These are phyloP conservation scores for Calocera viscosa DNA, from an alignment of 768 basidiomycete species.

Conservation along the genomic window DNA sequence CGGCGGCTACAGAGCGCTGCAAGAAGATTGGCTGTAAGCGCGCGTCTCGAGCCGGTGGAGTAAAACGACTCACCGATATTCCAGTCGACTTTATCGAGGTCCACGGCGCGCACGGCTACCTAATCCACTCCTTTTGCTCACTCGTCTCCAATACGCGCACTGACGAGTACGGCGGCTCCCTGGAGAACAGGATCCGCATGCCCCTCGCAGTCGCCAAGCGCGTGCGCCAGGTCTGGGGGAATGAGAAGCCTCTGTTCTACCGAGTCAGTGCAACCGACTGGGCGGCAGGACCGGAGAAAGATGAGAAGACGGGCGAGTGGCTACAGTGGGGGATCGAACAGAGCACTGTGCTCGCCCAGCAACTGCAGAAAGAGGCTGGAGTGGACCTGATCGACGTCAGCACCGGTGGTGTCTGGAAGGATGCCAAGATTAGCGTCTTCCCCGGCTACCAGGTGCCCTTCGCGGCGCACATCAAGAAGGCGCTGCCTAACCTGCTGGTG, in stretches of 20 bases:
- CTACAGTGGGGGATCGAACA: slow-evolving; percentile 70
- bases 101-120: slow-evolving; percentile 61
- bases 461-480: slow-evolving; percentile 51
- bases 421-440: slow-evolving; percentile 27
- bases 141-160: slow-evolving; percentile 60
- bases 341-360: slow-evolving; percentile 43
- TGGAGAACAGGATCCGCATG: slow-evolving; percentile 62
- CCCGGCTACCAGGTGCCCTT: slow-evolving; percentile 49
- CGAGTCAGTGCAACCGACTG: slow-evolving; percentile 58
- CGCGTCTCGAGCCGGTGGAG: not conserved
- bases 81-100: slow-evolving; percentile 60
- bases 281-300: slow-evolving; percentile 46
- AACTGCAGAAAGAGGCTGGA: slow-evolving; percentile 42
- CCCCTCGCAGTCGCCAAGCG: slow-evolving; percentile 44
- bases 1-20: slow-evolving; percentile 41
- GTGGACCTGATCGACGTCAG: slow-evolving; percentile 69
- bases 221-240: slow-evolving; percentile 45
- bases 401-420: slow-evolving; percentile 50
- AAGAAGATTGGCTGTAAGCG: slow-evolving; percentile 51
- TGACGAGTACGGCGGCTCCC: slow-evolving; percentile 59
- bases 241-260: slow-evolving; percentile 57
- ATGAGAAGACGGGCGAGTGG: slow-evolving; percentile 42
- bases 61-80: not conserved
- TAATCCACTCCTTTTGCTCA: slow-evolving; percentile 53
- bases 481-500: slow-evolving; percentile 41